Evolutionary conservation across 768 basidiomycete species (phyloP).

Genomic region (Tricholoma bakamatsutake): DNA sequence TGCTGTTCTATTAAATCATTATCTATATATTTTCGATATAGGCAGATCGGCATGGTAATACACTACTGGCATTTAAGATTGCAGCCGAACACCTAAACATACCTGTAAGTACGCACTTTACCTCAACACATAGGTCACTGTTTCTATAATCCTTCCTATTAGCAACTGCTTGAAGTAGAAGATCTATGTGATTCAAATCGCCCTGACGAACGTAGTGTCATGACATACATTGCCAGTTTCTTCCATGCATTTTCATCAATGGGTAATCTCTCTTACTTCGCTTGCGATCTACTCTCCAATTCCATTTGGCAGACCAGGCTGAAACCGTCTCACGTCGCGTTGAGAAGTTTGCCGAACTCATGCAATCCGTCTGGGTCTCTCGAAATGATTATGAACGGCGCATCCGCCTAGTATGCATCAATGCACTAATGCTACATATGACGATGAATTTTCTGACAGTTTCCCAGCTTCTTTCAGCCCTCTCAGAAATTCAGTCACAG

Average conservation of each 20-base stretch:
- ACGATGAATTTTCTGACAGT: neutral
- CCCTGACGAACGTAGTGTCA: constrained; percentile 94
- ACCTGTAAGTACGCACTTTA: constrained; percentile 52
- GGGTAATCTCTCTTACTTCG: constrained; percentile 47
- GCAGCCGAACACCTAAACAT: constrained; percentile 88
- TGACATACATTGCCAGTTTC: constrained; percentile 96
- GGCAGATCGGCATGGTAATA: constrained; percentile 78
- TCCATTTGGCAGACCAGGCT: constrained; percentile 64
- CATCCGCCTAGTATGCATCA: constrained; percentile 50
- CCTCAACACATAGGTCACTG: neutral
- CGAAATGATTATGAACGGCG: constrained; percentile 92
- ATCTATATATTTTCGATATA: constrained; percentile 20
- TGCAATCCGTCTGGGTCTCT: constrained; percentile 86
- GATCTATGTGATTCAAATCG: constrained; percentile 84
- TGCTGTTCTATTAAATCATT: neutral
- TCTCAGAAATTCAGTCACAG: constrained; percentile 57
- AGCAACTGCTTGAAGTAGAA: constrained; percentile 96
- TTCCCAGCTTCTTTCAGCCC: constrained; percentile 55
- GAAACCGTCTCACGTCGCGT: constrained; percentile 92
- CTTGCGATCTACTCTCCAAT: constrained; percentile 4
- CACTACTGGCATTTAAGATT: constrained; percentile 78
- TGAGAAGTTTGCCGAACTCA: constrained; percentile 92
- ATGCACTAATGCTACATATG: constrained; percentile 2
- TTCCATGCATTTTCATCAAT: constrained; percentile 98
- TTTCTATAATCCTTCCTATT: neutral